Evolutionary conservation across 1,139 yeast species (phyloP), one percentile per base, ranked within the genome.

Genomic region (Blastobotrys elegans): DNA sequence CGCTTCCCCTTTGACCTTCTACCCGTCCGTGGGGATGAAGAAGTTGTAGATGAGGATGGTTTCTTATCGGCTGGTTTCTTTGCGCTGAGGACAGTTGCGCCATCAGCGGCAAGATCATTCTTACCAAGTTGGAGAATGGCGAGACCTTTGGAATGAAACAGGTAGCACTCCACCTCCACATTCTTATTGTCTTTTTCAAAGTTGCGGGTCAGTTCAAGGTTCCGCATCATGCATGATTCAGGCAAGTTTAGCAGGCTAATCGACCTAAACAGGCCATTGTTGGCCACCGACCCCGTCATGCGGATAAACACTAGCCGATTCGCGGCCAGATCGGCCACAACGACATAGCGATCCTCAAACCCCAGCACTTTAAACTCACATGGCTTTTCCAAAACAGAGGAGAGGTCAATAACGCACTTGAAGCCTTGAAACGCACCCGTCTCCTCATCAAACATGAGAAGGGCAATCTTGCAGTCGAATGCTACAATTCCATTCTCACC

Each of bases 141-240:
- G 3, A 57, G 43, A 1, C 61, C 61, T 21, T 45, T 45, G 40
- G 57, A 44, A 43, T 57, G 60, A 44, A 49, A 50, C 18, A 57
- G 27, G 35, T 57, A 57, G 13, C 49, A 36, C 35, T 57, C 61
- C 47, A 57, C 53, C 13, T 53, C 53, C 4, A 44, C 44, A 13
- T 45, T 50, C n/a, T n/a, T n/a, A 5, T 42, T 32, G 10, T 41
- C 30, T 13, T 46, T 38, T 14, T 55, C 60, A 22, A 51, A 38
- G 37, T 53, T 56, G 27, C 41, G 37, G 18, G 59, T 53, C 22
- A 54, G 41, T 18, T 44, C 46, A 22, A 56, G 36, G 42, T 52
- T 51, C 30, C 49, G 40, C 29, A 56, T 42, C 14, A 53, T 48
- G 34, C 49, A 21, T 6, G 47, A 50, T 5, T 48, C 46, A 11